Percentiles rank a stretch among this genome's conserved stretches.
Conservation (phyloP, 164 flowering plant species). For the Vitis cinerea region DNA sequence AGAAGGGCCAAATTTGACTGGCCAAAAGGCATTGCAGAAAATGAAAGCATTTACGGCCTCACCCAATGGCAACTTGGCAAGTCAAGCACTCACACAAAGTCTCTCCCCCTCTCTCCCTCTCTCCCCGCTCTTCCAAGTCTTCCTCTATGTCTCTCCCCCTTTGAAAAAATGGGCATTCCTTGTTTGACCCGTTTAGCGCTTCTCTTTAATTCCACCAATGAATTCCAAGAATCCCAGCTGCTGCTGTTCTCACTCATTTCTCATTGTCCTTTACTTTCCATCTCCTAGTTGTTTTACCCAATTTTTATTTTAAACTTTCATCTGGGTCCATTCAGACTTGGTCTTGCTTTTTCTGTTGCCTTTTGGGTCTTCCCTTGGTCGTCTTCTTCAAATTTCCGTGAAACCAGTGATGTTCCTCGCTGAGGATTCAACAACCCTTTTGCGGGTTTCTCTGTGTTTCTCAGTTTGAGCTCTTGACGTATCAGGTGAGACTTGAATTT, state of each 20-base stretch:
- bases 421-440: conserved; percentile 3
- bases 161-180: conserved; percentile 11
- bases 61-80: too few species aligned
- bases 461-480: background rate
- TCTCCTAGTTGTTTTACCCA: background rate
- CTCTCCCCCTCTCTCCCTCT: too few species aligned
- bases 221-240: background rate
- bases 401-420: background rate
- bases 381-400: background rate
- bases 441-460: background rate
- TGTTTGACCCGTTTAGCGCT: conserved; percentile 7
- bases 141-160: background rate
- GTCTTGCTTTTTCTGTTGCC: background rate
- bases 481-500: conserved; percentile 15
- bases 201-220: background rate
- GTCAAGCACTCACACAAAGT: too few species aligned
- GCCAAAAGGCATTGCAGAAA: too few species aligned
- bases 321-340: background rate
- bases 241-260: background rate
- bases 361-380: conserved; percentile 6
- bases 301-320: too few species aligned
- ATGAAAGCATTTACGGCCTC: too few species aligned
- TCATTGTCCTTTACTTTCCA: background rate
- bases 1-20: too few species aligned
- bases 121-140: too few species aligned